Conservation (phyloP, 2,329 filamentous ascomycete genomes). For the Rhinocladiella mackenziei region DNA sequence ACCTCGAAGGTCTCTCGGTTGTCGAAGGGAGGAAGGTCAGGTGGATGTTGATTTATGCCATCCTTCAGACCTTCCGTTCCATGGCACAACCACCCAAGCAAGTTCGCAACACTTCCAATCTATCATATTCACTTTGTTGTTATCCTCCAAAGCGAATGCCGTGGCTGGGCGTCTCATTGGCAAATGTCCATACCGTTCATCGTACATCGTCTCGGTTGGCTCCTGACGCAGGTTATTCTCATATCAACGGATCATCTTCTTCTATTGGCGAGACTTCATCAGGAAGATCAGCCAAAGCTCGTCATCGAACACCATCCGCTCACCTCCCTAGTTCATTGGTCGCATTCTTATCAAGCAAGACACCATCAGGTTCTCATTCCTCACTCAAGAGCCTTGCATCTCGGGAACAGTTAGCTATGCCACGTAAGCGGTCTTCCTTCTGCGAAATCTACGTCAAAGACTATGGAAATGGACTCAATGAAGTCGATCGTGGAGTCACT, state of each 20-base stretch:
- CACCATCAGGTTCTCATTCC: slow-evolving; percentile 15
- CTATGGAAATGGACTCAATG: slow-evolving; percentile 30
- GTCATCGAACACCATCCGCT: slow-evolving; percentile 18
- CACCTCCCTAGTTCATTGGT: slow-evolving; percentile 11
- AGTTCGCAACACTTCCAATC: slow-evolving; percentile 54
- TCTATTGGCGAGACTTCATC: slow-evolving; percentile 11
- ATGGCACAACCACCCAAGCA: slow-evolving; percentile 60
- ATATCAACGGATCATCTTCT: slow-evolving; percentile 18
- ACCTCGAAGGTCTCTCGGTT: slow-evolving; percentile 54
- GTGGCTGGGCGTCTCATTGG: slow-evolving; percentile 9
- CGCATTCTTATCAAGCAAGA: slow-evolving; percentile 15
- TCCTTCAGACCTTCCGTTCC: slow-evolving; percentile 66
- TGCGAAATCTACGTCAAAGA: slow-evolving; percentile 28
- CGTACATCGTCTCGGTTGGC: slow-evolving; percentile 6
- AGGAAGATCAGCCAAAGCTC: slow-evolving; percentile 17
- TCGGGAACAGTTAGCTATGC: no score
- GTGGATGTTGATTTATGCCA: slow-evolving; percentile 72
- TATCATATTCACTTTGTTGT: slow-evolving; percentile 58
- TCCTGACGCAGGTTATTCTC: slow-evolving; percentile 23
- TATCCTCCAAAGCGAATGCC: slow-evolving; percentile 34
- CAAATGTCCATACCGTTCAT: slow-evolving; percentile 4
- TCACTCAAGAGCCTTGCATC: slow-evolving; percentile 23
- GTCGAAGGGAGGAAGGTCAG: slow-evolving; percentile 70
- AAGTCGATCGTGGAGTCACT: slow-evolving; percentile 5
- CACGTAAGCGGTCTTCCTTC: slow-evolving; percentile 19